phyloP scores from a whole-genome alignment of 2,329 filamentous ascomycete species.

The Neonectria coccinea region DNA sequence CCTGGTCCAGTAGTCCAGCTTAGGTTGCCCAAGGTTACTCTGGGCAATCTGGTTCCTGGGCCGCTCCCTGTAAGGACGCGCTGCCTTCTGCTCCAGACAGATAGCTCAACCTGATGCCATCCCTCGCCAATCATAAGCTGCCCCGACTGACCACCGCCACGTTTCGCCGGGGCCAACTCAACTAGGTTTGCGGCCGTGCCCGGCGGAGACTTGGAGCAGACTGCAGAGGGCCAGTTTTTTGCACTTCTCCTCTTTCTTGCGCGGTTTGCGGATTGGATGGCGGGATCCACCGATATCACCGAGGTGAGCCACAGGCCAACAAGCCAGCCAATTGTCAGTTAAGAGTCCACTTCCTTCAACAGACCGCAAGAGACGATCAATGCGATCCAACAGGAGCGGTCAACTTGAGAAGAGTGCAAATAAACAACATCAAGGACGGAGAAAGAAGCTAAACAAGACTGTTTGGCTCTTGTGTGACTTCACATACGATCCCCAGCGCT shows the following conservation, averaged over 20 bases:
- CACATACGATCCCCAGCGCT: conserved; percentile 13
- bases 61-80: conserved; percentile 37
- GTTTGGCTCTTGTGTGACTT: conserved; percentile 18
- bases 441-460: conserved; percentile 3
- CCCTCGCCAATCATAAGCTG: conserved; percentile 38
- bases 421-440: conserved; percentile 16
- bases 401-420: conserved; percentile 3
- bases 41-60: conserved; percentile 36
- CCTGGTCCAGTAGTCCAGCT: conserved; percentile 30
- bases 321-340: not conserved
- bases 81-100: conserved; percentile 28
- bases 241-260: conserved; percentile 35
- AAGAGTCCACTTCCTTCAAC: conserved; percentile 6
- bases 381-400: conserved; percentile 10
- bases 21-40: conserved; percentile 15
- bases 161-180: conserved; percentile 32
- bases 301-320: conserved; percentile 22
- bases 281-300: conserved; percentile 27
- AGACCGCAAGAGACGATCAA: conserved; percentile 10
- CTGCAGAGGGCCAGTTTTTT: conserved; percentile 35
- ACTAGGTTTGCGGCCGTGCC: conserved; percentile 23
- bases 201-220: conserved; percentile 11
- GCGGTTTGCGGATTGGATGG: conserved; percentile 41
- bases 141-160: conserved; percentile 34
- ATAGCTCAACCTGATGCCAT: not conserved